Evolutionary conservation across 306 rosid genomes (phyloP).

Genomic region (Ceratonia siliqua): DNA sequence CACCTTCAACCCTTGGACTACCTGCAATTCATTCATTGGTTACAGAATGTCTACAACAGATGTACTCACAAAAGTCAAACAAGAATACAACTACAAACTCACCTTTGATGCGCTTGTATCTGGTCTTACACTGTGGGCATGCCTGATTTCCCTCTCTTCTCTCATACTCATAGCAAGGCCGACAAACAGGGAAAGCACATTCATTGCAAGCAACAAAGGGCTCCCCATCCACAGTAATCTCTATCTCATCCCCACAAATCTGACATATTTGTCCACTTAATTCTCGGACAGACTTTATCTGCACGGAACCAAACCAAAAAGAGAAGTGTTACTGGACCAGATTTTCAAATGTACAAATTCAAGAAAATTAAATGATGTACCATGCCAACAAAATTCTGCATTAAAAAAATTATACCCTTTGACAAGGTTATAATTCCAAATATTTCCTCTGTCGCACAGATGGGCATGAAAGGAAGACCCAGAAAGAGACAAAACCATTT

Average conservation of each 20-base stretch:
- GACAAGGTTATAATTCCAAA: constrained; percentile 22
- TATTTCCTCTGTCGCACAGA: not conserved
- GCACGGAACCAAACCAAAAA: constrained; percentile 33
- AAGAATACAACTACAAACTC: constrained; percentile 28
- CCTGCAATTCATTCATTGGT: constrained; percentile 55
- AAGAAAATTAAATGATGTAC: constrained; percentile 12
- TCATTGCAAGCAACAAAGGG: constrained; percentile 94
- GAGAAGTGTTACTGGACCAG: constrained; percentile 16
- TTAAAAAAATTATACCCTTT: not conserved
- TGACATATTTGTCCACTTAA: constrained; percentile 86
- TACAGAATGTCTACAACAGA: not conserved
- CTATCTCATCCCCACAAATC: constrained; percentile 83
- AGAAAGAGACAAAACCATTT: constrained; percentile 25
- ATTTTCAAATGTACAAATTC: not conserved
- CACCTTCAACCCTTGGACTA: constrained; percentile 90
- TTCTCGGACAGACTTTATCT: constrained; percentile 79
- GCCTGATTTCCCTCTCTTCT: constrained; percentile 86
- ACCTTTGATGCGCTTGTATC: constrained; percentile 91
- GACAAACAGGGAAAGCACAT: constrained; percentile 92
- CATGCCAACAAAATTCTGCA: not conserved
- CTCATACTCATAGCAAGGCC: constrained; percentile 87
- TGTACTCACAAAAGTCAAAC: constrained; percentile 6
- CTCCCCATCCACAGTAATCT: constrained; percentile 80
- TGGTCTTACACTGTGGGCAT: constrained; percentile 92
- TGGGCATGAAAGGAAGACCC: not conserved